A percentile compares a stretch with the other conserved stretches of the same genome.
phyloP scores from a whole-genome alignment of 306 rosid genomes.

The peach (Prunus persica) region DNA sequence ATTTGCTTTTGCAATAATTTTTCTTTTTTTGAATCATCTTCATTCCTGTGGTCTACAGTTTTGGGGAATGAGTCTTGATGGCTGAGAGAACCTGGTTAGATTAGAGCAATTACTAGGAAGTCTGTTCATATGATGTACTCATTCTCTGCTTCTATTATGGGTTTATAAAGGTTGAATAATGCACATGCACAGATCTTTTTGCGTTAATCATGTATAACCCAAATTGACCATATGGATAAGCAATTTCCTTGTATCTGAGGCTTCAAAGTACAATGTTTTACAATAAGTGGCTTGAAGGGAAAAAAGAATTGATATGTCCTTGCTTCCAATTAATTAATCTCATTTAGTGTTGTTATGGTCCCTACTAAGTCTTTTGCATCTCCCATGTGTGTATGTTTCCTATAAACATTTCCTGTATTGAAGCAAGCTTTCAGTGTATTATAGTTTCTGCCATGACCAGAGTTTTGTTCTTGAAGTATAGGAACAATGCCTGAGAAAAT shows the following conservation, averaged over 20 bases:
- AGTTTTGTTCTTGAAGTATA: conserved; percentile 20
- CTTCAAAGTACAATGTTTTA: background rate
- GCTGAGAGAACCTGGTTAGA: background rate
- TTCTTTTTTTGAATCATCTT: background rate
- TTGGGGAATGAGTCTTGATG: background rate
- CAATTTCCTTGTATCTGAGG: background rate
- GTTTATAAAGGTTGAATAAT: background rate
- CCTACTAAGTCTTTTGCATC: background rate
- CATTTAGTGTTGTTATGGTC: background rate
- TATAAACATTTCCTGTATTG: background rate
- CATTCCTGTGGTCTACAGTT: background rate
- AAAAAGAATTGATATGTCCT: background rate
- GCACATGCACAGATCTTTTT: background rate
- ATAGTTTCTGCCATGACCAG: background rate
- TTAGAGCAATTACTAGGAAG: background rate
- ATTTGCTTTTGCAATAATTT: background rate
- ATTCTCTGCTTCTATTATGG: background rate
- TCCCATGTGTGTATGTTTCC: background rate
- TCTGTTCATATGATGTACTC: background rate
- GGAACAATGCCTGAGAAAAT: conserved; percentile 71
- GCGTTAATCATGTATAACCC: background rate
- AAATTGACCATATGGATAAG: background rate
- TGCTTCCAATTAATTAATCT: background rate
- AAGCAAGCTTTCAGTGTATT: conserved; percentile 11
- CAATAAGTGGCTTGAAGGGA: background rate